phyloP scores from a whole-genome alignment of 768 basidiomycete species.

The Gymnopilus dilepis region DNA sequence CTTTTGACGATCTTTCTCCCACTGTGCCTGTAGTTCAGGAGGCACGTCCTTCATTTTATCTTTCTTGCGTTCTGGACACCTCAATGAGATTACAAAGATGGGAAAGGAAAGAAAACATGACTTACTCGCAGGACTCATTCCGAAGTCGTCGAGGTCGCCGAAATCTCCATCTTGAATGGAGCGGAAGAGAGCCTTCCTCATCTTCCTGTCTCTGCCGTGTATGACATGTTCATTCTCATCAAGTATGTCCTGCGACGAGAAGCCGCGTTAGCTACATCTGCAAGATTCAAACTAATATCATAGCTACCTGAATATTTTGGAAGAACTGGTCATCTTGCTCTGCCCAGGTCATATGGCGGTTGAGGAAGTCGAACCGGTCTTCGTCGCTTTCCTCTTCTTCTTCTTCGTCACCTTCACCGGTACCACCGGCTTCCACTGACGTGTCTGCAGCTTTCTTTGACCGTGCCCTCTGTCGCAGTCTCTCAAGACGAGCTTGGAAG shows the following conservation, averaged over 20 bases:
- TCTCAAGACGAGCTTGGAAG: conserved; percentile 51
- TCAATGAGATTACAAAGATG: neutral
- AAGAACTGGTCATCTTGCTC: conserved; percentile 66
- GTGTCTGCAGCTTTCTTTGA: conserved; percentile 30
- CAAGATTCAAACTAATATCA: neutral
- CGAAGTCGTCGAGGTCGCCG: conserved; percentile 43
- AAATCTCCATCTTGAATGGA: conserved; percentile 64
- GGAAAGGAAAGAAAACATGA: conserved; percentile 13
- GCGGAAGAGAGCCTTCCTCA: conserved; percentile 60
- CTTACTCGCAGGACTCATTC: conserved; percentile 55
- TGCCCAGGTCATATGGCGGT: conserved; percentile 40
- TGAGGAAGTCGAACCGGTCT: conserved; percentile 38
- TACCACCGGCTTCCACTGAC: conserved; percentile 33
- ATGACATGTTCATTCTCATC: conserved; percentile 63
- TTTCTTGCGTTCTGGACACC: conserved; percentile 45
- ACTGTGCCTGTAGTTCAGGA: conserved; percentile 63
- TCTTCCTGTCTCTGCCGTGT: conserved; percentile 48
- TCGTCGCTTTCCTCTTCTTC: conserved; percentile 34
- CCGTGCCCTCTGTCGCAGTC: conserved; percentile 37
- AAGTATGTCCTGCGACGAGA: conserved; percentile 54
- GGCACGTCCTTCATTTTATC: conserved; percentile 61
- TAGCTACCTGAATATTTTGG: conserved; percentile 56
- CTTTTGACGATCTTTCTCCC: conserved; percentile 82
- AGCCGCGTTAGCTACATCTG: neutral
- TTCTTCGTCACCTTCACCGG: conserved; percentile 32